These are phyloP conservation scores for Odontarrhena argentea DNA, from an alignment of 345 rosid species.

Conservation along the genomic window DNA sequence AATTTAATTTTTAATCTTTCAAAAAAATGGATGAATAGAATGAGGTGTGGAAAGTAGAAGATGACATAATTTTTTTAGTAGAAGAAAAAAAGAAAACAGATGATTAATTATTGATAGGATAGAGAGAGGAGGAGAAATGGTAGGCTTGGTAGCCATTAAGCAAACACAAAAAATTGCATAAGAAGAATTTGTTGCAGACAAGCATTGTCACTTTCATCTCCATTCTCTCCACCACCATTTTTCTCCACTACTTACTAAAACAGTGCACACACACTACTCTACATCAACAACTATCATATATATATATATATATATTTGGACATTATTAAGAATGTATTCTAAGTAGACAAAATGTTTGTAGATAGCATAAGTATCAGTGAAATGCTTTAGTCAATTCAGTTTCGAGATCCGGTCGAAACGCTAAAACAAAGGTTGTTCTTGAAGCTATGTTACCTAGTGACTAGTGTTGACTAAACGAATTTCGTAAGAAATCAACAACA, in stretches of 20 bases:
- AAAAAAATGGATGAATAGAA: not conserved
- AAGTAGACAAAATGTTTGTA: not conserved
- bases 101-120: slow-evolving; percentile 12
- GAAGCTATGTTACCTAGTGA: not conserved
- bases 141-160: slow-evolving; percentile 38
- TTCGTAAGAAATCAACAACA: too few relatives aligned
- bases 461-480: too few relatives aligned
- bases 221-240: slow-evolving; percentile 19
- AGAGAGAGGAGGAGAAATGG: slow-evolving; percentile 2
- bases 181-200: slow-evolving; percentile 22
- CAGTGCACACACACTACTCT: slow-evolving; percentile 20
- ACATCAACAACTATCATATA: slow-evolving; percentile 5
- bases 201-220: slow-evolving; percentile 32
- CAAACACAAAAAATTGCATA: slow-evolving; percentile 25
- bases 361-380: too few relatives aligned
- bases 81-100: not conserved
- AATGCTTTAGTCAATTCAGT: too few relatives aligned
- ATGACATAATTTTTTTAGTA: slow-evolving; percentile 5
- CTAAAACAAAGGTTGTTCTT: not conserved
- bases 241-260: slow-evolving; percentile 31
- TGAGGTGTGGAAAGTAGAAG: slow-evolving; percentile 13
- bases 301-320: not conserved
- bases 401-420: not conserved
- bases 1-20: not conserved
- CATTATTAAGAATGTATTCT: not conserved